Conservation (phyloP, 2,329 filamentous ascomycete genomes). For the Thelonectria blattea region DNA sequence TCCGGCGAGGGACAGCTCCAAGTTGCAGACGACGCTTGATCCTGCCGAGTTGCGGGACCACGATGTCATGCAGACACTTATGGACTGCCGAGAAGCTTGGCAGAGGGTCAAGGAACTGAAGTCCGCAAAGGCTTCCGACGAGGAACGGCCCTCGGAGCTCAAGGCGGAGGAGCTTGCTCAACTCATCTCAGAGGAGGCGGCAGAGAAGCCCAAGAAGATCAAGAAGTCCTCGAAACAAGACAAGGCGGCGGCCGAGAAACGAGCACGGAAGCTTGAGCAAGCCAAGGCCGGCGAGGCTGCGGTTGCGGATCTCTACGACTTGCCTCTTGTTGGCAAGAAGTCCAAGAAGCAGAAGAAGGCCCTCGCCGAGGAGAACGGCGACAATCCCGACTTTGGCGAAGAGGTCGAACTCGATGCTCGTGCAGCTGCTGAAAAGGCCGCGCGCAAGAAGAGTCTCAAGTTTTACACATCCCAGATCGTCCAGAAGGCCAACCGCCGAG, state of each 20-base stretch:
- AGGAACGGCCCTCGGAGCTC: slow-evolving; percentile 34
- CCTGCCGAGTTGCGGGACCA: slow-evolving; percentile 87
- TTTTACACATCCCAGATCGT: slow-evolving; percentile 99
- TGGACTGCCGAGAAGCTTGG: slow-evolving; percentile 85
- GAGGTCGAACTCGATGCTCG: slow-evolving; percentile 79
- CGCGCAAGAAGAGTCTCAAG: slow-evolving; percentile 87
- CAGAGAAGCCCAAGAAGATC: slow-evolving; percentile 41
- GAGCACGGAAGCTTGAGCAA: slow-evolving; percentile 52
- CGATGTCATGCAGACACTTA: slow-evolving; percentile 83
- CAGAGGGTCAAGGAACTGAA: slow-evolving; percentile 71
- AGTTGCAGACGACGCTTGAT: slow-evolving; percentile 65
- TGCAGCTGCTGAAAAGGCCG: slow-evolving; percentile 84
- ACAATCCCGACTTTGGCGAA: slow-evolving; percentile 92
- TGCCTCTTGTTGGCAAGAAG: slow-evolving; percentile 59
- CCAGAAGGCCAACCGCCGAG: slow-evolving; percentile 89
- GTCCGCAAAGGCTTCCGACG: slow-evolving; percentile 49
- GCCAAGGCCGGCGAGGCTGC: slow-evolving; percentile 71
- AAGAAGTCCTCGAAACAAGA: slow-evolving; percentile 43
- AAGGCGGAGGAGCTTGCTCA: slow-evolving; percentile 37
- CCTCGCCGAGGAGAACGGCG: slow-evolving; percentile 54
- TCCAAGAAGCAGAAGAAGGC: slow-evolving; percentile 46
- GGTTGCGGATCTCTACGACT: slow-evolving; percentile 71
- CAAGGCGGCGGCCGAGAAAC: slow-evolving; percentile 45
- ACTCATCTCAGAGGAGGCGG: slow-evolving; percentile 28
- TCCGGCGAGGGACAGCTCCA: slow-evolving; percentile 65